A percentile compares a stretch with the other conserved stretches of the same genome.
Evolutionary conservation across 345 rosid genomes (phyloP).

Genomic region (Euphorbia lathyris): DNA sequence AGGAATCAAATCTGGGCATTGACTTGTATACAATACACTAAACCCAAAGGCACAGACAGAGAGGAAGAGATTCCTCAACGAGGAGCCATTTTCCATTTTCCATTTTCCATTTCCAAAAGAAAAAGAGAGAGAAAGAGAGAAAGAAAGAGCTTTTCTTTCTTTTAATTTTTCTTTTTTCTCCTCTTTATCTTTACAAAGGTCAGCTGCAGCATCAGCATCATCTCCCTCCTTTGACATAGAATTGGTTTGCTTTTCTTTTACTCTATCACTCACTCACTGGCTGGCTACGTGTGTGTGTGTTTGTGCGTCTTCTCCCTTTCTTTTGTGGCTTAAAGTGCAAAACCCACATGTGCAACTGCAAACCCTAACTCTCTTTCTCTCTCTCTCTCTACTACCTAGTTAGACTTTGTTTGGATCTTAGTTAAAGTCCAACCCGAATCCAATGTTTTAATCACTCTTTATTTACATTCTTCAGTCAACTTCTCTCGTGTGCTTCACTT

Average conservation of each 20-base stretch:
- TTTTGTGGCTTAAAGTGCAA: conserved; percentile 37
- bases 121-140: not conserved
- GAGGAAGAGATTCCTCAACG: conserved; percentile 62
- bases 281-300: conserved; percentile 36
- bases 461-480: conserved; percentile 14
- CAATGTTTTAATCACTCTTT: conserved; percentile 2
- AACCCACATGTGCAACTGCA: conserved; percentile 19
- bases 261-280: conserved; percentile 30
- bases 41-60: conserved; percentile 9
- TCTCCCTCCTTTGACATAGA: conserved; percentile 34
- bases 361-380: too few species aligned
- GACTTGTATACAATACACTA: conserved; percentile 47
- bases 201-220: conserved; percentile 25
- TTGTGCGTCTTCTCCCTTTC: conserved; percentile 16
- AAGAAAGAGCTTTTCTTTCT: not conserved
- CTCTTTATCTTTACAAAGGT: conserved; percentile 50
- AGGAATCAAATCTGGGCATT: conserved; percentile 56
- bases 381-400: too few species aligned
- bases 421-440: conserved; percentile 16
- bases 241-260: conserved; percentile 19
- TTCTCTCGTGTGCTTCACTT: conserved; percentile 4
- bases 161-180: conserved; percentile 18
- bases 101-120: too few species aligned
- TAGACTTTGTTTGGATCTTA: conserved; percentile 19
- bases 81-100: conserved; percentile 38